These are phyloP conservation scores for Cyberlindnera japonica DNA, from an alignment of 805 yeast genomes.

Conservation along the genomic window DNA sequence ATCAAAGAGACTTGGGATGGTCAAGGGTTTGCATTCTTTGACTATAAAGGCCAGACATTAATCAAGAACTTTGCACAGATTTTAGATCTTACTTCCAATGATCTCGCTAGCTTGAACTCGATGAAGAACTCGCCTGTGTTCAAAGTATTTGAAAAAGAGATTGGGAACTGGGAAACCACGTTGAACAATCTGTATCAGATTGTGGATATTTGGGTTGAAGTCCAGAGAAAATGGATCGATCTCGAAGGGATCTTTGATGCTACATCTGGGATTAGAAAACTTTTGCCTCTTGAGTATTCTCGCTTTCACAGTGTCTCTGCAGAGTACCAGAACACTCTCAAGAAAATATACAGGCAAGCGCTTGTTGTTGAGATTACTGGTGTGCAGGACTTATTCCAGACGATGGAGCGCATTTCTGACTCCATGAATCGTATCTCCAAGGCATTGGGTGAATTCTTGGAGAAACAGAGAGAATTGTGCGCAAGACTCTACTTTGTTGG, in stretches of 20 bases:
- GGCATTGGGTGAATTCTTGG: constrained; percentile 74
- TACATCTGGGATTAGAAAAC: constrained; percentile 51
- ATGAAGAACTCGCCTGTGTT: constrained; percentile 70
- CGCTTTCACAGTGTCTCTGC: constrained; percentile 60
- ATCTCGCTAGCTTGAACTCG: constrained; percentile 57
- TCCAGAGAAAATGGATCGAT: constrained; percentile 86
- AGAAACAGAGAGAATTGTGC: constrained; percentile 69
- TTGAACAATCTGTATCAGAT: constrained; percentile 49
- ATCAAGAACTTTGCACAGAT: constrained; percentile 66
- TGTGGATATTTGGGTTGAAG: constrained; percentile 73
- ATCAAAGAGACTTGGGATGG: constrained; percentile 57
- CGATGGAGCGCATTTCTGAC: constrained; percentile 49
- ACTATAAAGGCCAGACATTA: constrained; percentile 49
- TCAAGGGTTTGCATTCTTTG: constrained; percentile 48
- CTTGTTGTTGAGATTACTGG: constrained; percentile 52
- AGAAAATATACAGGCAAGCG: constrained; percentile 44
- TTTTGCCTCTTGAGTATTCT: constrained; percentile 66
- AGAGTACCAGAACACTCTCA: constrained; percentile 54
- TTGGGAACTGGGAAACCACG: constrained; percentile 50
- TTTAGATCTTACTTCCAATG: constrained; percentile 55
- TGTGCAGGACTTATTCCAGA: constrained; percentile 43
- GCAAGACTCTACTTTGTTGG: constrained; percentile 87
- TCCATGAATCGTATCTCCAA: constrained; percentile 55
- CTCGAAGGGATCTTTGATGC: constrained; percentile 72
- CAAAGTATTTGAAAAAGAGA: constrained; percentile 55